phyloP scores from a whole-genome alignment of 2,329 filamentous ascomycete species.

The Calonectria montana region DNA sequence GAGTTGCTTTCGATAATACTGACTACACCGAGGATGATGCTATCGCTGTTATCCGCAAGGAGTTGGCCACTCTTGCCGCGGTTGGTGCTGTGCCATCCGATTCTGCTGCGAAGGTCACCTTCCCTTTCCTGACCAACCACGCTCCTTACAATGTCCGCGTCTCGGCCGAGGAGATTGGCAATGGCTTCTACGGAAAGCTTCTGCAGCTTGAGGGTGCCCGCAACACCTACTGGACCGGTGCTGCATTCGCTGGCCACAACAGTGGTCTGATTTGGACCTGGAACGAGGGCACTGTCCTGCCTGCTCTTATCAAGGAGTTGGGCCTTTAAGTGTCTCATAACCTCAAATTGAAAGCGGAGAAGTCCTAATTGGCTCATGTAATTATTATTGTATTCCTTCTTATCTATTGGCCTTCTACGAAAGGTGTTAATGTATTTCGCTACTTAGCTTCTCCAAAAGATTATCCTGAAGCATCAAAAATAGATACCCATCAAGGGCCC shows the following conservation, averaged over 20 bases:
- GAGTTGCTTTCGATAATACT: not conserved
- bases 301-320: constrained; percentile 4
- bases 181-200: constrained; percentile 49
- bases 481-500: not conserved
- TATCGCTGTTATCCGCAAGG: not conserved
- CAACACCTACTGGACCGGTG: constrained; percentile 52
- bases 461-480: not conserved
- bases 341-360: not conserved
- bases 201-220: constrained; percentile 48
- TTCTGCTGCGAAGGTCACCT: constrained; percentile 27
- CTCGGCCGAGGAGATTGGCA: constrained; percentile 39
- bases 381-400: not conserved
- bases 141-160: constrained; percentile 37
- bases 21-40: not conserved
- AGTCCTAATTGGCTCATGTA: not conserved
- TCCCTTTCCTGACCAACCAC: constrained; percentile 27
- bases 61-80: not conserved
- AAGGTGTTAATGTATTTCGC: not conserved
- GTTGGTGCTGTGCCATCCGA: constrained; percentile 8
- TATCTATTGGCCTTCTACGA: not conserved
- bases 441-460: not conserved
- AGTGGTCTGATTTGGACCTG: constrained; percentile 35
- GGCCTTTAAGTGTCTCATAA: not conserved
- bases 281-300: constrained; percentile 31
- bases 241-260: constrained; percentile 35